Conservation (phyloP, 129 eudicot species). For the Centaurea solstitialis region DNA sequence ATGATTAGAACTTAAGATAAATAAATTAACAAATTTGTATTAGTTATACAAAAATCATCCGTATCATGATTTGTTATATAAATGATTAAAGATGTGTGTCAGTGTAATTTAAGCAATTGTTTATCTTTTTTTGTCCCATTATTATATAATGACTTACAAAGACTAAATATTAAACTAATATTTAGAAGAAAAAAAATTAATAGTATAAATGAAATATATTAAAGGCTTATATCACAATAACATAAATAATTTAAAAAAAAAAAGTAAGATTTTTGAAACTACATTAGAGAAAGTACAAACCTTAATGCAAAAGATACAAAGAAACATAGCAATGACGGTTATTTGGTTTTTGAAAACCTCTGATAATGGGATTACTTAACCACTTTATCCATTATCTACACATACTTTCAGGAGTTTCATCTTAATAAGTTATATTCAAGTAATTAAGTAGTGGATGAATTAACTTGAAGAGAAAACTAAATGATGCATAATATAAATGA, state of each 20-base stretch:
- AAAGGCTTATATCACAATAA: no score
- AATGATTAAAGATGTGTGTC: background rate
- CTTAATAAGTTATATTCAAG: no score
- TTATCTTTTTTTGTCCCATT: background rate
- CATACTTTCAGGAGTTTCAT: no score
- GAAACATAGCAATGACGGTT: background rate
- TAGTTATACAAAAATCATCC: background rate
- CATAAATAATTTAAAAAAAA: background rate
- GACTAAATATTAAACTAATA: background rate
- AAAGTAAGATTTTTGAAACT: background rate
- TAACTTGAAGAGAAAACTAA: no score
- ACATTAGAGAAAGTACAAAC: background rate
- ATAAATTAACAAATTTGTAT: background rate
- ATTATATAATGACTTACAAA: background rate
- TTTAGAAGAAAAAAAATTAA: background rate
- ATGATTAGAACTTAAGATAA: background rate
- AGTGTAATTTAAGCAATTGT: background rate
- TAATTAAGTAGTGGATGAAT: no score
- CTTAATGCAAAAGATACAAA: background rate
- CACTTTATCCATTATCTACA: background rate
- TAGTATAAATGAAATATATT: no score
- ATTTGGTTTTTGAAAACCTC: background rate
- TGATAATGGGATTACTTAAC: background rate
- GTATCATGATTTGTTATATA: background rate
- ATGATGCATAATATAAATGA: no score